These are phyloP conservation scores for Boechera retrofracta DNA, from an alignment of 345 rosid species.

Conservation along the genomic window DNA sequence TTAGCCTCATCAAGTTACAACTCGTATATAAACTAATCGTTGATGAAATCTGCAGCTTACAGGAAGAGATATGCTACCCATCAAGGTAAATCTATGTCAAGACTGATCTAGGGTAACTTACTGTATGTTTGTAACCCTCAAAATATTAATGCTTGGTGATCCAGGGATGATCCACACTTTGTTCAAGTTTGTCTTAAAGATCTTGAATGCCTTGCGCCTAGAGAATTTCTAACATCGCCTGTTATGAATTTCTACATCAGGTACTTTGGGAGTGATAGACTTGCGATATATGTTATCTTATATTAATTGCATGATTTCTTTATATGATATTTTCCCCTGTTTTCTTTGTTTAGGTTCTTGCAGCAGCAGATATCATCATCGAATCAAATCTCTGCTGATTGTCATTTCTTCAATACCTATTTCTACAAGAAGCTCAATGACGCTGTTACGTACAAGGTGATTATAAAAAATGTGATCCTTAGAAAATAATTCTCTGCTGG, in stretches of 20 bases:
- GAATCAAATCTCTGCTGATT: constrained; percentile 55
- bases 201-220: constrained; percentile 69
- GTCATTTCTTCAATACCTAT: constrained; percentile 82
- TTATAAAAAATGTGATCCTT: constrained; percentile 11
- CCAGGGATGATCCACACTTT: constrained; percentile 74
- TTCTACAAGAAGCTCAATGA: constrained; percentile 87
- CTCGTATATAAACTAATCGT: constrained; percentile 33
- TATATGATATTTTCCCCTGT: background rate
- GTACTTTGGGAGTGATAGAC: constrained; percentile 46
- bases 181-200: constrained; percentile 70
- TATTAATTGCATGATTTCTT: constrained; percentile 4
- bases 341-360: constrained; percentile 61
- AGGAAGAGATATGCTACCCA: constrained; percentile 68
- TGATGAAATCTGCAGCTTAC: constrained; percentile 56
- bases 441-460: constrained; percentile 74
- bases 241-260: constrained; percentile 86
- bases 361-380: constrained; percentile 59
- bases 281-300: constrained; percentile 2
- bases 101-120: constrained; percentile 16
- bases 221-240: constrained; percentile 68
- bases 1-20: constrained; percentile 7
- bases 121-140: constrained; percentile 1
- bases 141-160: constrained; percentile 5
- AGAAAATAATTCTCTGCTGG: background rate
- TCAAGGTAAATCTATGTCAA: constrained; percentile 59